Conservation (phyloP, 305 asterid genomes). For the Fraxinus sp. region DNA sequence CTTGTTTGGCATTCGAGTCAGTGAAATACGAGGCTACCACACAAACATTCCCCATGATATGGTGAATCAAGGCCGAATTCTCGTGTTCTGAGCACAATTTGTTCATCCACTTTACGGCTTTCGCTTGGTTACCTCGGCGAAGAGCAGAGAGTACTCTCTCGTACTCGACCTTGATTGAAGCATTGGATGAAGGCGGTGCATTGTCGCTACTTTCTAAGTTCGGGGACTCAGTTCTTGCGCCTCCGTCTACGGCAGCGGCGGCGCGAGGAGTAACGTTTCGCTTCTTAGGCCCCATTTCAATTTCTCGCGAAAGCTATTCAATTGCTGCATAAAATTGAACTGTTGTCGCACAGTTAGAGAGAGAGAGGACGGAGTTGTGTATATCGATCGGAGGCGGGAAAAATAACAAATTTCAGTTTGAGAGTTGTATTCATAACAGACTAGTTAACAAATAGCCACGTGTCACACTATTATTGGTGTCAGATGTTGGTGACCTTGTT, state of each 20-base stretch:
- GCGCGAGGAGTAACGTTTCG: neutral
- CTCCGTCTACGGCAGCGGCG: neutral
- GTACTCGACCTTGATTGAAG: constrained; percentile 55
- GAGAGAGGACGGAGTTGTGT: neutral
- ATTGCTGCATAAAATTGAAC: neutral
- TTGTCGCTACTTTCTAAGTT: neutral
- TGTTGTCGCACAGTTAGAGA: neutral
- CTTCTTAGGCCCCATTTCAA: neutral
- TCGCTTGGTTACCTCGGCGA: constrained; percentile 71
- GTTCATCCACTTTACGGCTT: constrained; percentile 78
- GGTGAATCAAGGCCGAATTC: constrained; percentile 59
- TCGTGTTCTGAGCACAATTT: constrained; percentile 63
- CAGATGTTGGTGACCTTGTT: neutral
- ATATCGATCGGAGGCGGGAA: neutral
- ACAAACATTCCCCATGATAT: constrained; percentile 74
- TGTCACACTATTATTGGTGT: neutral
- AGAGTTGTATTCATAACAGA: neutral
- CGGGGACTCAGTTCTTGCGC: neutral
- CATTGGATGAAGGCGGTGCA: constrained; percentile 31
- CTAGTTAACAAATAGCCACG: neutral
- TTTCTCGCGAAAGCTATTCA: neutral
- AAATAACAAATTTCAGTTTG: neutral
- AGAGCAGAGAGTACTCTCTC: constrained; percentile 65
- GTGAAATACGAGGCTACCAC: constrained; percentile 61
- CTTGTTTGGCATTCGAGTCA: constrained; percentile 61